phyloP scores from a whole-genome alignment of 164 flowering plant genomes.

The Chimonanthus salicifolius region DNA sequence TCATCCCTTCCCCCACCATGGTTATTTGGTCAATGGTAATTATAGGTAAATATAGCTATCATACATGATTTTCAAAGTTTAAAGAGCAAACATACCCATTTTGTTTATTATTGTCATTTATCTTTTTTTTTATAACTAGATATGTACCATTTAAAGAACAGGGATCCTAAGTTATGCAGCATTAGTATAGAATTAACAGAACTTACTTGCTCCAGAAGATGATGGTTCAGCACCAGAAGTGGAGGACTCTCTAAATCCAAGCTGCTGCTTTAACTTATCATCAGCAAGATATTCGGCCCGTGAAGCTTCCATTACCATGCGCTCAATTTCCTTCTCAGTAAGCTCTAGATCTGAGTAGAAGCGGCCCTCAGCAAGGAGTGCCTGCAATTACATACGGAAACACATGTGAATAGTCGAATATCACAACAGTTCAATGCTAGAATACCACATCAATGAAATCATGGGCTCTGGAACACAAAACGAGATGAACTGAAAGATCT shows the following conservation, averaged over 20 bases:
- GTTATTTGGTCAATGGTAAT: no score
- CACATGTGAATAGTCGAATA: not conserved
- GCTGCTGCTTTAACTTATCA: slow-evolving; percentile 57
- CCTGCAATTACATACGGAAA: slow-evolving; percentile 36
- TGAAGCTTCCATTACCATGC: slow-evolving; percentile 97
- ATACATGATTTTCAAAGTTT: no score
- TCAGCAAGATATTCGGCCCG: slow-evolving; percentile 79
- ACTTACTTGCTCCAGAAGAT: slow-evolving; percentile 91
- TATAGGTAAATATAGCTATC: no score
- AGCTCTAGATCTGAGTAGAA: slow-evolving; percentile 97
- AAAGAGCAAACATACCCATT: no score
- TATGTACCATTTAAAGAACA: not conserved
- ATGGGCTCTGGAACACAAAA: not conserved
- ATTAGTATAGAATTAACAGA: not conserved
- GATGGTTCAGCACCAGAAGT: slow-evolving; percentile 92
- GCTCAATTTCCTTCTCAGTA: slow-evolving; percentile 97
- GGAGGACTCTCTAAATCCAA: slow-evolving; percentile 55
- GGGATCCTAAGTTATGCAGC: not conserved
- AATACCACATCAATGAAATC: not conserved
- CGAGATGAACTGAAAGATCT: not conserved
- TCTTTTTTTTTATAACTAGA: not conserved
- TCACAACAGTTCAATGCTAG: no score
- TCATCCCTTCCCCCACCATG: no score
- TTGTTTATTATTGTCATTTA: no score
- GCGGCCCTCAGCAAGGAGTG: slow-evolving; percentile 90